Evolutionary conservation across 2,329 filamentous ascomycete genomes (phyloP).

Genomic region (Scortechinia acanthostroma): DNA sequence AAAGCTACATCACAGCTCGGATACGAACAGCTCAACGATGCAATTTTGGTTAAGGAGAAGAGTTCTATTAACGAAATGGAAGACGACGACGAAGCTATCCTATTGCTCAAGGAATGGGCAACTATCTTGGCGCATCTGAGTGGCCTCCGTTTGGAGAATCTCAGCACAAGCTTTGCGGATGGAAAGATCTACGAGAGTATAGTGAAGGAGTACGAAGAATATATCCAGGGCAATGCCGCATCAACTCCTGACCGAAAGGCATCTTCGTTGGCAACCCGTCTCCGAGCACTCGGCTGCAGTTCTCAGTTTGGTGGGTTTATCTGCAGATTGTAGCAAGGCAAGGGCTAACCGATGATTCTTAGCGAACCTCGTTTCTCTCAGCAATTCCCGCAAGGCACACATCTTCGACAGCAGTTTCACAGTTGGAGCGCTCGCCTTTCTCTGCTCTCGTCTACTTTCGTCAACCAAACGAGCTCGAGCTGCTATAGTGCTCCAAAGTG

Average conservation of each 20-base stretch:
- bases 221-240: conserved; percentile 27
- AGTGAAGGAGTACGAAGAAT: conserved; percentile 41
- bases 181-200: conserved; percentile 41
- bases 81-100: neutral
- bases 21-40: neutral
- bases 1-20: conserved; percentile 1
- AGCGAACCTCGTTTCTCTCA: neutral
- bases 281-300: neutral
- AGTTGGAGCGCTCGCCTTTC: conserved; percentile 43
- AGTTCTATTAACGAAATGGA: neutral
- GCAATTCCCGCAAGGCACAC: conserved; percentile 8
- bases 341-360: neutral
- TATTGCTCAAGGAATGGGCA: conserved; percentile 43
- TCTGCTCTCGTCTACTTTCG: conserved; percentile 45
- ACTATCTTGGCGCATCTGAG: conserved; percentile 34
- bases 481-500: neutral
- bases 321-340: neutral
- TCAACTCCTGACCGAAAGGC: conserved; percentile 4
- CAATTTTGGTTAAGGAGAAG: neutral
- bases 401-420: conserved; percentile 45
- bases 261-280: neutral
- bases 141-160: conserved; percentile 36
- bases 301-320: conserved; percentile 1
- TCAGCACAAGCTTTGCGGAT: conserved; percentile 48
- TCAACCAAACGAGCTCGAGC: conserved; percentile 23